Conservation (phyloP, 495 filamentous ascomycete species). For the Aspergillus cristatus region DNA sequence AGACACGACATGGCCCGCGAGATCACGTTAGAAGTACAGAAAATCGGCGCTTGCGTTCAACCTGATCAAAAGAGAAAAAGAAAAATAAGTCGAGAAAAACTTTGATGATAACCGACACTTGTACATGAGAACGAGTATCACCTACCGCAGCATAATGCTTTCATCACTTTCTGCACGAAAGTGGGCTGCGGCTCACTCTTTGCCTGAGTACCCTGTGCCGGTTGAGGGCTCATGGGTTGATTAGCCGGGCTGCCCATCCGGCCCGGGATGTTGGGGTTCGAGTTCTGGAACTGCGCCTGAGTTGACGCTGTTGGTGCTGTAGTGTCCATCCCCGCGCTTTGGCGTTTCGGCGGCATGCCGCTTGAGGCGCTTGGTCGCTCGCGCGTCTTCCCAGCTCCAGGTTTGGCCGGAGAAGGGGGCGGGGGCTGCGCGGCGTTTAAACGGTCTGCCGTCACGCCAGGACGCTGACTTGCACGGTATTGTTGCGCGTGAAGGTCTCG, state of each 20-base stretch:
- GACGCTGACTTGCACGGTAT: conserved; percentile 50
- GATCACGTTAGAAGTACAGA: too few relatives aligned
- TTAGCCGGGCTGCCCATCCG: conserved; percentile 51
- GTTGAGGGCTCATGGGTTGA: conserved; percentile 44
- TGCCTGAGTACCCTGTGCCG: conserved; percentile 27
- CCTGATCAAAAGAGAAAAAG: conserved; percentile 9
- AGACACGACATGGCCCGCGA: too few relatives aligned
- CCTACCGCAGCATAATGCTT: conserved; percentile 73
- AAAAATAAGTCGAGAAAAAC: conserved; percentile 3
- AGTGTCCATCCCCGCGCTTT: conserved; percentile 68
- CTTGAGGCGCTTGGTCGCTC: conserved; percentile 74
- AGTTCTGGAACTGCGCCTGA: conserved; percentile 85
- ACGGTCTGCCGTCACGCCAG: conserved; percentile 72
- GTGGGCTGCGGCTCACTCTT: conserved; percentile 41
- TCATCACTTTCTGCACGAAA: conserved; percentile 62
- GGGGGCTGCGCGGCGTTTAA: conserved; percentile 95
- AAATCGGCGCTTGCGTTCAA: too few relatives aligned
- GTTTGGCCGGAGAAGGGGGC: conserved; percentile 78
- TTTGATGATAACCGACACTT: too few relatives aligned
- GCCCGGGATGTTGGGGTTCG: conserved; percentile 71
- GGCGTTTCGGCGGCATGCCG: conserved; percentile 58
- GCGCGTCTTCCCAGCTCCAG: conserved; percentile 65
- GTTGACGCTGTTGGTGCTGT: conserved; percentile 74
- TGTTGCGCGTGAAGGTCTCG: conserved; percentile 64
- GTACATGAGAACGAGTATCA: conserved; percentile 21